Evolutionary conservation across 2,329 filamentous ascomycete species (phyloP).

Genomic region (Phialophora macrospora): DNA sequence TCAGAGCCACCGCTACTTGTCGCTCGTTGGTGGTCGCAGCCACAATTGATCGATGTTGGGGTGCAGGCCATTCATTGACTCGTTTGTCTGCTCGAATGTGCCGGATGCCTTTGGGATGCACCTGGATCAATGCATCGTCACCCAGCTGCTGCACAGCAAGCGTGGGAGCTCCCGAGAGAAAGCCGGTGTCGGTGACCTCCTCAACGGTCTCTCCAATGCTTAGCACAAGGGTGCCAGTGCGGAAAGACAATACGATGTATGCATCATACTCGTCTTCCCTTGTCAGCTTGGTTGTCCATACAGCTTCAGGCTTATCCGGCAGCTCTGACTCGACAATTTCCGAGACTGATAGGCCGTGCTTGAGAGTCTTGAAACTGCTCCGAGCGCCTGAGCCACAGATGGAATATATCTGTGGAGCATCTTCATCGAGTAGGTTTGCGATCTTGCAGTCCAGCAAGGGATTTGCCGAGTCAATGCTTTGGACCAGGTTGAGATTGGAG

Average conservation of each 20-base stretch:
- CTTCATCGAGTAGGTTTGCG: conserved; percentile 78
- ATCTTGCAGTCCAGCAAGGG: conserved; percentile 90
- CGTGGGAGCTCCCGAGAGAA: conserved; percentile 85
- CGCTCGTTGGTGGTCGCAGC: conserved; percentile 90
- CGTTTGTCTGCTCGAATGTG: conserved; percentile 78
- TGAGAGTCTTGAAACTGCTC: conserved; percentile 87
- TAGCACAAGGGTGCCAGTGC: conserved; percentile 85
- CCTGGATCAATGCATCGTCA: conserved; percentile 88
- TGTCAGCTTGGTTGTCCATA: conserved; percentile 93
- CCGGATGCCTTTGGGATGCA: conserved; percentile 94
- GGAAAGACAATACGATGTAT: conserved; percentile 93
- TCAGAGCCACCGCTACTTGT: conserved; percentile 91
- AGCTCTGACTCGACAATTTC: conserved; percentile 95
- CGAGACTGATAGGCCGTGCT: conserved; percentile 89
- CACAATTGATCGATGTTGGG: conserved; percentile 92
- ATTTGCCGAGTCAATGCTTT: conserved; percentile 86
- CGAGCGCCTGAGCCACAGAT: conserved; percentile 86
- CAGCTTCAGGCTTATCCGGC: conserved; percentile 83
- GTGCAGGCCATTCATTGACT: conserved; percentile 91
- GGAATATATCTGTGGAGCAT: conserved; percentile 94
- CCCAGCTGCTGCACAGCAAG: conserved; percentile 92
- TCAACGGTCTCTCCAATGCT: conserved; percentile 97
- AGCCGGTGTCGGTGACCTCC: conserved; percentile 91
- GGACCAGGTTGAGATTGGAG: conserved; percentile 82
- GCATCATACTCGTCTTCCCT: conserved; percentile 84